phyloP scores from a whole-genome alignment of 768 basidiomycete genomes.

The Russula foetens region DNA sequence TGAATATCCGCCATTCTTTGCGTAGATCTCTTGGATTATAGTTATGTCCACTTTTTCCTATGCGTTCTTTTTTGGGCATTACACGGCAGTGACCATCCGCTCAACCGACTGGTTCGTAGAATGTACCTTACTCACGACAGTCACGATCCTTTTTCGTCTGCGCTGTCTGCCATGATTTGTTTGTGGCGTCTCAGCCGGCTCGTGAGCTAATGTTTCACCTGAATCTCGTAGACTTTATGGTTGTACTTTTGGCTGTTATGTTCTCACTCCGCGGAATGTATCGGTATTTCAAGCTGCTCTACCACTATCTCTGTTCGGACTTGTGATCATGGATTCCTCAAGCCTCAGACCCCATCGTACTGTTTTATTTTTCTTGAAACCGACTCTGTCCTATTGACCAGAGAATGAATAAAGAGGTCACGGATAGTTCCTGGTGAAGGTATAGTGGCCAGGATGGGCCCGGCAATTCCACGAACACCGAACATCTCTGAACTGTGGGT shows the following conservation, averaged over 20 bases:
- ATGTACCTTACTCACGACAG: slow-evolving; percentile 1
- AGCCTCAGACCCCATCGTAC: slow-evolving; percentile 39
- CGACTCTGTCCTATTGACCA: no score
- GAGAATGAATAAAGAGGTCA: no score
- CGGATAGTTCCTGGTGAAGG: no score
- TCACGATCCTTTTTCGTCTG: neutral
- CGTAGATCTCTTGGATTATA: slow-evolving; percentile 14
- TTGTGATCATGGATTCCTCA: slow-evolving; percentile 49
- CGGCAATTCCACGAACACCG: no score
- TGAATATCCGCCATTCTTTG: slow-evolving; percentile 16
- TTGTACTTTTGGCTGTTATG: slow-evolving; percentile 5
- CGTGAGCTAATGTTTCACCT: neutral
- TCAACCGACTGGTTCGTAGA: slow-evolving; percentile 1
- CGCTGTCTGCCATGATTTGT: slow-evolving; percentile 2
- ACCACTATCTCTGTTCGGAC: slow-evolving; percentile 58
- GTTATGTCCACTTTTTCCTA: neutral
- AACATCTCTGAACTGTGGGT: no score
- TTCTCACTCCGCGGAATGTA: slow-evolving; percentile 42
- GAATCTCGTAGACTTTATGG: slow-evolving; percentile 12
- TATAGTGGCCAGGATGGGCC: no score
- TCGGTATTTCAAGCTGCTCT: slow-evolving; percentile 74
- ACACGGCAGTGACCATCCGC: neutral
- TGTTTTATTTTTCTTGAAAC: neutral
- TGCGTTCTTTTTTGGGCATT: neutral
- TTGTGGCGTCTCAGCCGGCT: neutral